Conservation (phyloP, 805 yeast species). For the Saturnispora mendoncae region DNA sequence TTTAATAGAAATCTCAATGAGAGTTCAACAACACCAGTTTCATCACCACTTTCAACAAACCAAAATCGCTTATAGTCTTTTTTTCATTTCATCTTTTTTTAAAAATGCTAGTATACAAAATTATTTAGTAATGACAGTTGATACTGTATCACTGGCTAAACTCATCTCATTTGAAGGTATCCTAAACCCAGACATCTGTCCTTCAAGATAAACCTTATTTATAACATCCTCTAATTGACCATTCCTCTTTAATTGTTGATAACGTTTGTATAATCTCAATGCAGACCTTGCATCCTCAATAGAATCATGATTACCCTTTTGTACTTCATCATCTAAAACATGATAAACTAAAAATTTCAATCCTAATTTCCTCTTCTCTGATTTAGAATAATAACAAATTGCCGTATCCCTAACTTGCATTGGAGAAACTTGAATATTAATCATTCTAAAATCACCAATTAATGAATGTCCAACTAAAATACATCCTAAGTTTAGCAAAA, state of each 20-base stretch:
- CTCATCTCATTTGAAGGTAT: conserved; percentile 31
- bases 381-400: conserved; percentile 64
- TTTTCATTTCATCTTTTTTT: background rate
- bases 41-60: background rate
- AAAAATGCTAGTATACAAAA: conserved; percentile 5
- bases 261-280: conserved; percentile 62
- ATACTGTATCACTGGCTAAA: background rate
- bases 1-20: background rate
- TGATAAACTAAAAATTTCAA: conserved; percentile 81
- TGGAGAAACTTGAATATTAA: conserved; percentile 81
- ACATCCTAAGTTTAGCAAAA: conserved; percentile 79
- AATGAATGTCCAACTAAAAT: conserved; percentile 94
- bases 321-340: conserved; percentile 66
- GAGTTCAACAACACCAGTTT: background rate
- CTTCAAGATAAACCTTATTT: conserved; percentile 63
- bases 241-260: conserved; percentile 46
- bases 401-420: conserved; percentile 86
- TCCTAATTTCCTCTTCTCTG: conserved; percentile 69
- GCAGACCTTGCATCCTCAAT: conserved; percentile 95
- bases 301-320: conserved; percentile 91
- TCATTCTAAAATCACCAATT: conserved; percentile 83
- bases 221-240: conserved; percentile 58
- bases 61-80: background rate
- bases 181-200: conserved; percentile 45
- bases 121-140: background rate